Evolutionary conservation across 345 rosid species (phyloP).

Genomic region (Citrus unshiu): DNA sequence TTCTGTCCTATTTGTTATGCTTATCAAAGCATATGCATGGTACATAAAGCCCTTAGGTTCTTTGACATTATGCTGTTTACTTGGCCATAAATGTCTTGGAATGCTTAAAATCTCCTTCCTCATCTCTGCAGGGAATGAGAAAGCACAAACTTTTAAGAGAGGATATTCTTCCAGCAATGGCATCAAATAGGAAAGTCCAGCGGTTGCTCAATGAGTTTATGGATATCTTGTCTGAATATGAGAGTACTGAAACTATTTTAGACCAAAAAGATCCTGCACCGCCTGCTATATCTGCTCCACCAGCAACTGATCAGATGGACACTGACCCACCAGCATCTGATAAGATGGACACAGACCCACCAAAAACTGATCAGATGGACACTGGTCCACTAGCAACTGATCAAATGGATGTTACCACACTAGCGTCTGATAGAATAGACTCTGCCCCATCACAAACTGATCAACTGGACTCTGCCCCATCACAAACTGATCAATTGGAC

Average conservation of each 20-base stretch:
- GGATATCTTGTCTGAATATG: conserved; percentile 92
- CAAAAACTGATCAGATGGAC: conserved; percentile 7
- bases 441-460: background rate
- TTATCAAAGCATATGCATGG: background rate
- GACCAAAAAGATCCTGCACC: conserved; percentile 22
- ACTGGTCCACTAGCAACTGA: conserved; percentile 8
- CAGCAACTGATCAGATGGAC: conserved; percentile 25
- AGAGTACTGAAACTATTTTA: conserved; percentile 31
- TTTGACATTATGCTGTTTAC: background rate
- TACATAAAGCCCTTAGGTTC: background rate
- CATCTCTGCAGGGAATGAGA: conserved; percentile 69
- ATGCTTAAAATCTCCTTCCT: background rate
- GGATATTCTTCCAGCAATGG: conserved; percentile 96
- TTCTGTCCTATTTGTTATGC: background rate
- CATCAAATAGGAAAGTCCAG: conserved; percentile 95
- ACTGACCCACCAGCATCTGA: conserved; percentile 18
- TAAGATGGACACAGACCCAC: conserved; percentile 12
- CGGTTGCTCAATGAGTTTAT: conserved; percentile 89
- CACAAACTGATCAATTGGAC: background rate
- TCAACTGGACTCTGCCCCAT: background rate
- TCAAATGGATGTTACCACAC: background rate
- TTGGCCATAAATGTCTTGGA: background rate
- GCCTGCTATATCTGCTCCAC: conserved; percentile 15
- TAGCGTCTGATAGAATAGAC: background rate
- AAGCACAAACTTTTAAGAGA: conserved; percentile 86